These are phyloP conservation scores for Hymenoscyphus fructigenus DNA, from an alignment of 2,329 filamentous ascomycete genomes.

Conservation along the genomic window DNA sequence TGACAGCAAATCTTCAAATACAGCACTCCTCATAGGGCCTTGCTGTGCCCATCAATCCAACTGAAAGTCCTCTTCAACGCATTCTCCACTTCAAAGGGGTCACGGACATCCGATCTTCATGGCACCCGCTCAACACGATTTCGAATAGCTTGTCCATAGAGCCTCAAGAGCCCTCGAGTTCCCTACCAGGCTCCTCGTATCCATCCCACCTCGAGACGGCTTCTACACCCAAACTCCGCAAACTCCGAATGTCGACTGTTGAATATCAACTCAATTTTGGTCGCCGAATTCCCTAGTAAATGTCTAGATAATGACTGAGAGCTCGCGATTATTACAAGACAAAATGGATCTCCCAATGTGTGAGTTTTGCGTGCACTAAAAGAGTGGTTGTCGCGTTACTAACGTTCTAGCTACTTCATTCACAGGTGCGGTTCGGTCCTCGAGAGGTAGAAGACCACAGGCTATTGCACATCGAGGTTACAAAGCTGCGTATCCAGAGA, in stretches of 20 bases:
- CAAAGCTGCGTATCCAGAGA: slow-evolving; percentile 78
- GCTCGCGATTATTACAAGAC: slow-evolving; percentile 16
- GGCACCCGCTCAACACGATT: neutral
- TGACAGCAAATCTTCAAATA: neutral
- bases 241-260: neutral
- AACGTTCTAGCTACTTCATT: slow-evolving; percentile 28
- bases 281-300: neutral
- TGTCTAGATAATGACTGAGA: slow-evolving; percentile 20
- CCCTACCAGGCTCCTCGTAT: neutral
- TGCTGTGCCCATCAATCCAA: neutral
- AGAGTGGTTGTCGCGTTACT: neutral
- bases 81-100: neutral
- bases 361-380: neutral
- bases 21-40: neutral
- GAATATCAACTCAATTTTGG: neutral
- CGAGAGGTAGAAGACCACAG: slow-evolving; percentile 51
- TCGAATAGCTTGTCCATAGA: neutral
- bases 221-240: neutral
- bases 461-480: slow-evolving; percentile 78
- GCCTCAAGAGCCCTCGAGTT: neutral
- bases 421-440: slow-evolving; percentile 24
- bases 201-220: neutral
- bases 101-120: neutral
- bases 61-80: neutral
- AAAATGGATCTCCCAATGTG: slow-evolving; percentile 21